phyloP scores from a whole-genome alignment of 148 eudicot species.

The Nepenthes mirabilis region DNA sequence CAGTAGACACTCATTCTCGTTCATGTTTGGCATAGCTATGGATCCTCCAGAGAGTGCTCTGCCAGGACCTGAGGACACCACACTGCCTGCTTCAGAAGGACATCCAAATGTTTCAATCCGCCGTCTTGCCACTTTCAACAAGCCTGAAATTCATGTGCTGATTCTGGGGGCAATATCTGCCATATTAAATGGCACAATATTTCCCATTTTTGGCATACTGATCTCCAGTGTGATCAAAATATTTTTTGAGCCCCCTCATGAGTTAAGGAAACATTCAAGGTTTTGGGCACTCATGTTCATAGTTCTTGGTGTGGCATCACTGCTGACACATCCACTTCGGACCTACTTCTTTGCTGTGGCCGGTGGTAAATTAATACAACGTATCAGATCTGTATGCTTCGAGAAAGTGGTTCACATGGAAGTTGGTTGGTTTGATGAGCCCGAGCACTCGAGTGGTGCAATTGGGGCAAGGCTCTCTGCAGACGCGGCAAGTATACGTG shows the following conservation, averaged over 20 bases:
- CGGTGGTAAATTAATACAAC: constrained; percentile 15
- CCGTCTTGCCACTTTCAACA: constrained; percentile 25
- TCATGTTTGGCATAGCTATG: constrained; percentile 3
- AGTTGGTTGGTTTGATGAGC: constrained; percentile 70
- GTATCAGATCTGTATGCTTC: constrained; percentile 48
- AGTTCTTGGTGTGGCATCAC: constrained; percentile 11
- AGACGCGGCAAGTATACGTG: constrained; percentile 67
- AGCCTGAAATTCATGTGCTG: constrained; percentile 22
- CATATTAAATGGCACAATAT: constrained; percentile 11
- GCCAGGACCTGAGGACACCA: not conserved
- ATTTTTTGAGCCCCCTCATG: constrained; percentile 14
- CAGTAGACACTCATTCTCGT: constrained; percentile 6
- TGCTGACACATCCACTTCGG: constrained; percentile 13
- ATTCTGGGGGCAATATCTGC: constrained; percentile 18
- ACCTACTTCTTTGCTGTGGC: constrained; percentile 22
- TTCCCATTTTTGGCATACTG: constrained; percentile 17
- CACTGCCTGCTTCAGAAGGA: not conserved
- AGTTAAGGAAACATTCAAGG: constrained; percentile 15
- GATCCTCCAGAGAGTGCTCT: not conserved
- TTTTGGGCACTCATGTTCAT: constrained; percentile 18
- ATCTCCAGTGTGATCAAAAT: constrained; percentile 14
- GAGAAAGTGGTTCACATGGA: constrained; percentile 62
- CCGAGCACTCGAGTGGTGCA: constrained; percentile 60
- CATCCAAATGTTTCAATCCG: constrained; percentile 22
- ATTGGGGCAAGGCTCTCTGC: constrained; percentile 75